Conservation (phyloP, 2,329 filamentous ascomycete genomes). For the Colletotrichum caudatum region DNA sequence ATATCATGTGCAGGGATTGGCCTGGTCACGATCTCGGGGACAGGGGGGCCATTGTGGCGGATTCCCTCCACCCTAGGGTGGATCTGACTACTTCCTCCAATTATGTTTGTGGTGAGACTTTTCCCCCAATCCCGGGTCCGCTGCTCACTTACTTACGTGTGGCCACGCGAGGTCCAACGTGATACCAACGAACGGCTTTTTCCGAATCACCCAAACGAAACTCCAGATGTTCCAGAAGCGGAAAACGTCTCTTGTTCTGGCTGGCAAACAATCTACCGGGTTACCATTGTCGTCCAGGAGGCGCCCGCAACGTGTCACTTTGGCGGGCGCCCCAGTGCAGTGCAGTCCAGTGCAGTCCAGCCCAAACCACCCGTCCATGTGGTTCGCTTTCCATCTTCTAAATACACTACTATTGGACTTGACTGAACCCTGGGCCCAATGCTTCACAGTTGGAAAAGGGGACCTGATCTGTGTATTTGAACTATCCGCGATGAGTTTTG, state of each 20-base stretch:
- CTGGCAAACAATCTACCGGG: constrained; percentile 1
- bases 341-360: no score
- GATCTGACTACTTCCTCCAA: constrained; percentile 15
- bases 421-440: constrained; percentile 16
- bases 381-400: constrained; percentile 13
- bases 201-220: not conserved
- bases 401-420: constrained; percentile 12
- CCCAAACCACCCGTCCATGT: not conserved
- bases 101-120: constrained; percentile 10
- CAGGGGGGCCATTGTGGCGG: constrained; percentile 20
- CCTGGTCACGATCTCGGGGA: constrained; percentile 24
- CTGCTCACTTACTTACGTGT: constrained; percentile 25
- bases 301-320: not conserved
- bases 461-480: not conserved
- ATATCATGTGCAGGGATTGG: constrained; percentile 10
- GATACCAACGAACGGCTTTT: not conserved
- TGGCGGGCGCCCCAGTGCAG: not conserved
- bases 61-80: not conserved
- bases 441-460: not conserved
- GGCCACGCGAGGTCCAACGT: constrained; percentile 15
- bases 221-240: constrained; percentile 19
- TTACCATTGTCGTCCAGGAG: constrained; percentile 9
- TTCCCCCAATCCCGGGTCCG: constrained; percentile 35
- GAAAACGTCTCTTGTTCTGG: not conserved
- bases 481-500: no score